phyloP scores from a whole-genome alignment of 371 early-diverging fungal genomes.

The Mortierella sp. region DNA sequence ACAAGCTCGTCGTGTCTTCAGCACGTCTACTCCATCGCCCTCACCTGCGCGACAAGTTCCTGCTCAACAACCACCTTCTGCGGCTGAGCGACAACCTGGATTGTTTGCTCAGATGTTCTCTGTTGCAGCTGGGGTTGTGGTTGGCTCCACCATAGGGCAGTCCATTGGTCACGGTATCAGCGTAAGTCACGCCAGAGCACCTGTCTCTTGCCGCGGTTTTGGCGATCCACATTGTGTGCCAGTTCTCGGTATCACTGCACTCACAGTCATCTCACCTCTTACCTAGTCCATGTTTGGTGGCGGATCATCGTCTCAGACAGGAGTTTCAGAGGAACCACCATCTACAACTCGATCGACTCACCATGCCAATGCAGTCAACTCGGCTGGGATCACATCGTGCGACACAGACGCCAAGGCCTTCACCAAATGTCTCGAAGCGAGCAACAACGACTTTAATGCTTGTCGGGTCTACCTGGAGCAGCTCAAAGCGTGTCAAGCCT shows the following conservation, averaged over 20 bases:
- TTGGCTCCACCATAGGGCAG: constrained; percentile 86
- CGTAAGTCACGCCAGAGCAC: constrained; percentile 13
- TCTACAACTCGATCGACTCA: constrained; percentile 49
- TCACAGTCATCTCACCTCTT: too few relatives aligned
- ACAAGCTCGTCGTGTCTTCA: constrained; percentile 70
- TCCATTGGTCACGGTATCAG: constrained; percentile 78
- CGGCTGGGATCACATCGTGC: constrained; percentile 62
- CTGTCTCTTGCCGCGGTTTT: not conserved
- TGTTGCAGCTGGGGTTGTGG: constrained; percentile 94
- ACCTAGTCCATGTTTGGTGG: constrained; percentile 13
- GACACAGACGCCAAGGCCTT: constrained; percentile 89
- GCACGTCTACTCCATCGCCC: constrained; percentile 67
- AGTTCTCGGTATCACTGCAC: constrained; percentile 40
- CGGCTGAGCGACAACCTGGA: constrained; percentile 64
- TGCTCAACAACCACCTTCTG: constrained; percentile 4
- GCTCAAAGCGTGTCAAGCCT: constrained; percentile 87
- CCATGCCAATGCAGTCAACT: constrained; percentile 29
- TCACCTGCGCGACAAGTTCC: constrained; percentile 9
- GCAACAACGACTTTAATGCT: constrained; percentile 77
- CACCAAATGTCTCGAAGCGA: constrained; percentile 85
- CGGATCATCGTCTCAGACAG: constrained; percentile 3
- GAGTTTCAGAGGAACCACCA: constrained; percentile 53
- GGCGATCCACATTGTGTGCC: constrained; percentile 7
- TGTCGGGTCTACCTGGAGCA: constrained; percentile 92
- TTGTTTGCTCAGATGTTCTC: constrained; percentile 91